A percentile compares a stretch with the other conserved stretches of the same genome.
Evolutionary conservation across 1,284 basidiomycete species (phyloP).

Genomic region (Neolentinus lepideus): DNA sequence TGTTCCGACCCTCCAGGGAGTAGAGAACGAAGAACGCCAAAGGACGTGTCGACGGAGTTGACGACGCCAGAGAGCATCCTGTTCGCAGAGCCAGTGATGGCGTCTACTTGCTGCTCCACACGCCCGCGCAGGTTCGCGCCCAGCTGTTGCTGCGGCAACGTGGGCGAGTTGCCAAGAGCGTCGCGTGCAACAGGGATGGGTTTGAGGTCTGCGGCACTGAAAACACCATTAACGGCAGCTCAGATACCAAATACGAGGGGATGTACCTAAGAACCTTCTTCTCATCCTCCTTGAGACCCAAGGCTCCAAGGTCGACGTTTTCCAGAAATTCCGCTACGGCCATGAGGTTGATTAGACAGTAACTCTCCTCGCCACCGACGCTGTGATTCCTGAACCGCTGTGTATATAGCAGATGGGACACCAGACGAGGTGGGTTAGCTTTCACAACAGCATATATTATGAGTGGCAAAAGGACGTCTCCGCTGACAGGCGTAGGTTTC

Average conservation of each 20-base stretch:
- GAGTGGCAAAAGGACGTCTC: slow-evolving; percentile 79
- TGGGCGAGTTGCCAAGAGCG: slow-evolving; percentile 17
- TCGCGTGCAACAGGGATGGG: slow-evolving; percentile 63
- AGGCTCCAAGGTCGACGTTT: slow-evolving; percentile 78
- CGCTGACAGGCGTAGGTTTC: slow-evolving; percentile 47
- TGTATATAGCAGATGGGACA: slow-evolving; percentile 81
- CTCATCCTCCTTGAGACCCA: slow-evolving; percentile 69
- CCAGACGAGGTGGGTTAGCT: slow-evolving; percentile 78
- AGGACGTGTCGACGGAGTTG: slow-evolving; percentile 50
- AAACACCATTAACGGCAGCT: background rate
- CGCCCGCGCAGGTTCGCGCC: slow-evolving; percentile 58
- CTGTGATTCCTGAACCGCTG: slow-evolving; percentile 79
- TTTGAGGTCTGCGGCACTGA: slow-evolving; percentile 65
- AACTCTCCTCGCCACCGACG: slow-evolving; percentile 79
- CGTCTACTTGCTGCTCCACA: slow-evolving; percentile 79
- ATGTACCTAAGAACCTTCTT: slow-evolving; percentile 51
- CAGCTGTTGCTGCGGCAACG: slow-evolving; percentile 22
- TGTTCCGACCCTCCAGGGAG: slow-evolving; percentile 25
- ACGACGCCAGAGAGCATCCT: slow-evolving; percentile 83
- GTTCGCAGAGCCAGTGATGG: slow-evolving; percentile 76
- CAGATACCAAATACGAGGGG: background rate
- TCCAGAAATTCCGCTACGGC: slow-evolving; percentile 93
- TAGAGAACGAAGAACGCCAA: slow-evolving; percentile 74
- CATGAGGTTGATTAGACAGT: slow-evolving; percentile 89
- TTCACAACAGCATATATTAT: slow-evolving; percentile 91